Base-by-base conservation (phyloP, 140 eudicot genomes). In the Cichorium intybus region DNA sequence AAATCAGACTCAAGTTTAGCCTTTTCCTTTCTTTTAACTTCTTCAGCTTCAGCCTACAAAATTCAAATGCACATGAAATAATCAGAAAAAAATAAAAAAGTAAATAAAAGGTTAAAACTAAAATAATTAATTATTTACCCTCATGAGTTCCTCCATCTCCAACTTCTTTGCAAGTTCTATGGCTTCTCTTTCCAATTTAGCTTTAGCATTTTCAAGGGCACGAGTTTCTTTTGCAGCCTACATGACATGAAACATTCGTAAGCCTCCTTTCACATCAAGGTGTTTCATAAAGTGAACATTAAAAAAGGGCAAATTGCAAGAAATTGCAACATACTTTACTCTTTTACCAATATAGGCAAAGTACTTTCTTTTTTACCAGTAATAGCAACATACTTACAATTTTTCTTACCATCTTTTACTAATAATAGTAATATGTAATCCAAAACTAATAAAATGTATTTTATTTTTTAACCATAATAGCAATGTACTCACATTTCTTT, bases 181-280 rank as follows among this genome's bases (percentile, higher is more conserved):
- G 69, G 79, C 83, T 82, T 88, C 73, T 77, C 76, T 77, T 78
- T 87, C 96, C 76, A 85, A 66, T 71, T 71, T 82, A 48, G 31
- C 50, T 76, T 84, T 87, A 66, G 89, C 87, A 49, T 60, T 81
- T 76, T 88, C 83, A 69, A 88, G 89, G 47, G 82, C 85, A 43
- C 79, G 76, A 34, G 87, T 71, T 62, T 88, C 94, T 71, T 68
- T 88, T 24, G 96, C 89, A 74, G 82, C 89, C 96, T 88, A 70
- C 45, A 67, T 2, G 28, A 69, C 24, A 43, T 1, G 14, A 62
- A 62, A 56, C 50, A 37, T 11, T 56, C 20, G 47, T 43, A 28
- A 56, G 43, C 31, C 61, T 71, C 61, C 17, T 56, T 68, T 43
- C 21, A 68, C 56, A 67, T 66, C 28, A 54, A 37, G 14, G 37